Evolutionary conservation across 2,329 filamentous ascomycete genomes (phyloP).

Genomic region (Colletotrichum sp.): DNA sequence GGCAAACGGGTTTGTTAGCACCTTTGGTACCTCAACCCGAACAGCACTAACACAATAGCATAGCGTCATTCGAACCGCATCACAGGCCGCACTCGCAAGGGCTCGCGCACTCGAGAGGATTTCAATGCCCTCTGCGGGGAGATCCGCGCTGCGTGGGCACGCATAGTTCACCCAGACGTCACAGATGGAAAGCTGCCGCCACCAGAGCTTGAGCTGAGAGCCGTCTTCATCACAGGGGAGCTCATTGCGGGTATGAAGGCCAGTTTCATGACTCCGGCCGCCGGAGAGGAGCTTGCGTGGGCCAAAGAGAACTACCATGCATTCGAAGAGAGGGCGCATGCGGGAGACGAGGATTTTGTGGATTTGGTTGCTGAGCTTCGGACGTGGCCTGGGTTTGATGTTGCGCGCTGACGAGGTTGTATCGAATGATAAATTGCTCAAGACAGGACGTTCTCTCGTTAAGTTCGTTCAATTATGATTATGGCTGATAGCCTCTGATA

Average conservation of each 20-base stretch:
- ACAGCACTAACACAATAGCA: background rate
- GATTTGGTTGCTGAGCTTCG: background rate
- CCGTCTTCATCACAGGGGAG: background rate
- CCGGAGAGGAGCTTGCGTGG: background rate
- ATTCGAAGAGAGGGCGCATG: background rate
- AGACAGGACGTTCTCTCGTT: background rate
- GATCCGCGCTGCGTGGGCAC: background rate
- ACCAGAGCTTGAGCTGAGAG: background rate
- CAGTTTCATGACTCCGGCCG: background rate
- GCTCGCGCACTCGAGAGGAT: background rate
- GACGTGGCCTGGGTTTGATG: background rate
- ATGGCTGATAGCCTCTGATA: background rate
- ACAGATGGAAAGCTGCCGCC: background rate
- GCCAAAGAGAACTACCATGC: background rate
- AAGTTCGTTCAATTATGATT: background rate
- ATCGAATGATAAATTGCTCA: background rate
- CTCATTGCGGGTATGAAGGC: background rate
- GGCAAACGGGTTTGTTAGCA: background rate
- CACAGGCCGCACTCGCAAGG: background rate
- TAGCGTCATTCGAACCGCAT: background rate
- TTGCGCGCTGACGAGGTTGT: background rate
- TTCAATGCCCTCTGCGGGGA: background rate
- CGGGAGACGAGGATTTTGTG: background rate
- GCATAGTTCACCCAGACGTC: background rate
- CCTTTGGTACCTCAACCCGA: accelerated